Percentiles rank a stretch among this genome's conserved stretches.
phyloP scores from a whole-genome alignment of 2,329 filamentous ascomycete genomes.

The Tolypocladium ovalisporum region DNA sequence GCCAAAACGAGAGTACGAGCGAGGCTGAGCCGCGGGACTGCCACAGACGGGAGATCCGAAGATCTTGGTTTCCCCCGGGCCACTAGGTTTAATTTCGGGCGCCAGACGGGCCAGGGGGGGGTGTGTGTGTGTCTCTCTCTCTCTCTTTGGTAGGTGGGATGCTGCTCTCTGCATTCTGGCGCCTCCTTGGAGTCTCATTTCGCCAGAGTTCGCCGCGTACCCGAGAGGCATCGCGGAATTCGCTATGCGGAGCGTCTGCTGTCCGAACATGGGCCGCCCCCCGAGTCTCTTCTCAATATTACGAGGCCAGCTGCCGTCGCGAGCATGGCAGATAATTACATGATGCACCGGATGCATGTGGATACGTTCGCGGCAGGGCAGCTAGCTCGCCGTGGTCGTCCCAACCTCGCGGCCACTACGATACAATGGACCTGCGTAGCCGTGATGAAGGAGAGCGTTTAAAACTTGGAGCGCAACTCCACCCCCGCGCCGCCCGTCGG shows the following conservation, averaged over 20 bases:
- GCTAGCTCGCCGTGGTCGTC: background rate
- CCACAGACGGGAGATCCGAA: background rate
- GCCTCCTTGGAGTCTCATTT: background rate
- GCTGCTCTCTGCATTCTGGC: too few species aligned
- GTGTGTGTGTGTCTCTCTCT: too few species aligned
- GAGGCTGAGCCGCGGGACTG: too few species aligned
- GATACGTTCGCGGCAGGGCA: background rate
- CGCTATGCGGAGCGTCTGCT: too few species aligned
- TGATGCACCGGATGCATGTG: background rate
- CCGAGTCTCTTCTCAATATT: background rate
- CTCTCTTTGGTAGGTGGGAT: too few species aligned
- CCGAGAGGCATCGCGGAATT: too few species aligned
- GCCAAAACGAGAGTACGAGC: background rate
- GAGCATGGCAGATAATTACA: too few species aligned
- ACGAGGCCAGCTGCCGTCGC: too few species aligned
- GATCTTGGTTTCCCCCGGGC: background rate
- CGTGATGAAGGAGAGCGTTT: background rate
- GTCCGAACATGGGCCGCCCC: background rate
- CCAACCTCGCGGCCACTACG: background rate
- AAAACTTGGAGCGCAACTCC: background rate
- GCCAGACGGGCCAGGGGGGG: background rate
- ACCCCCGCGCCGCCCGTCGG: background rate
- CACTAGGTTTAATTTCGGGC: background rate
- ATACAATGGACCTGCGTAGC: background rate
- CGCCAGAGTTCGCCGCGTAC: too few species aligned